Evolutionary conservation across 371 early-diverging fungal species (phyloP), one percentile per base, ranked within the genome.

Genomic region (Mucor sp.): DNA sequence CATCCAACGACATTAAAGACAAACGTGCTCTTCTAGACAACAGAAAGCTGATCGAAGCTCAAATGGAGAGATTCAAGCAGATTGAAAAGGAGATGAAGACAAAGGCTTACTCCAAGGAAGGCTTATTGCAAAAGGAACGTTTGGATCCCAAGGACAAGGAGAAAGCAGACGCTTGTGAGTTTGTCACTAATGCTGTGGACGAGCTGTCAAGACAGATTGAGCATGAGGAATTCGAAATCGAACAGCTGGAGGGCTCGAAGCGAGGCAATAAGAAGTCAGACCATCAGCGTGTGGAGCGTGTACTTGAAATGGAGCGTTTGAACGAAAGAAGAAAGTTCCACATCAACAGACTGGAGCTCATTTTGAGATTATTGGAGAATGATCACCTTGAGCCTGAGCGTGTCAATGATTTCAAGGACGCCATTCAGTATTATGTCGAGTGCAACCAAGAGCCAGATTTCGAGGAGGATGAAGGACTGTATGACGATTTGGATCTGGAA

Each of bases 41-140:
- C 67, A 84, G 98, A 69, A 93, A 94, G 70, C 87, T 95, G 23
- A 97, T 99, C 66, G 99, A 99, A 76, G 80, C 92, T 87, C 95
- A 97, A 89, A 99, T 99, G 99, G 99, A 99, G 74, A 87, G 88
- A 69, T 99, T 99, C 86, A 99, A 99, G 83, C 95, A 95, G 3
- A 87, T 89, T 58, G 99, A 99, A 77, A 95, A 94, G 75, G 99
- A 98, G 78, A 95, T 99, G 88, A 99, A 99, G 79, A 97, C 97
- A 62, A 99, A 99, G 77, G 97, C 97, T 2, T 99, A 88, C 74
- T 97, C 97, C 15, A 94, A 96, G 78, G 99, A 97, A 74, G 99
- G 99, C 17, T 79, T 99, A 35, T 71, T 83, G 65, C 89, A 89
- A 68, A 85, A 90, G 44, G 87, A 87, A 60, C 91, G 91, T 66